phyloP scores from a whole-genome alignment of 2,329 filamentous ascomycete genomes.

The Talaromyces marneffei region DNA sequence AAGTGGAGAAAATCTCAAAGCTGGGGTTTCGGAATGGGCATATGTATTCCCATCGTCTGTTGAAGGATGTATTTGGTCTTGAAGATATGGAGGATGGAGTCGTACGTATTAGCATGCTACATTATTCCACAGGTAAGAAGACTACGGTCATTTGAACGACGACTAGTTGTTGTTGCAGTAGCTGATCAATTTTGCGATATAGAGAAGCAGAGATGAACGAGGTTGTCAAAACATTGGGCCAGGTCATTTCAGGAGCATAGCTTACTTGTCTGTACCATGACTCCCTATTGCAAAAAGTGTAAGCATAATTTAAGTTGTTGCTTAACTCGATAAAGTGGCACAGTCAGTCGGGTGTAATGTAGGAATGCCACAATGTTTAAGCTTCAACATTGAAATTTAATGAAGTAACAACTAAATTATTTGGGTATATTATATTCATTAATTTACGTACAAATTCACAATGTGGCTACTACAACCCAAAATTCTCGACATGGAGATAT shows the following conservation, averaged over 20 bases:
- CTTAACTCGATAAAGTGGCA: no score
- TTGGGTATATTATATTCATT: not conserved
- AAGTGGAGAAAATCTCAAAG: not conserved
- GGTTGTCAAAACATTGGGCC: not conserved
- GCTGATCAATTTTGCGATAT: not conserved
- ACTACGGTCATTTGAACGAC: not conserved
- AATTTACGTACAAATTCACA: not conserved
- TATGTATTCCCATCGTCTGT: not conserved
- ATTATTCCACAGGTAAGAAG: not conserved
- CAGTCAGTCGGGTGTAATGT: no score
- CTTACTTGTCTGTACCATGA: not conserved
- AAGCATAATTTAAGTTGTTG: no score
- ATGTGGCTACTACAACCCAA: slow-evolving; percentile 8
- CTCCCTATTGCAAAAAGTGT: no score
- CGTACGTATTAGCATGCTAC: not conserved
- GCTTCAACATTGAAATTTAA: no score
- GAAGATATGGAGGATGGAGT: not conserved
- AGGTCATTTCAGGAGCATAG: not conserved
- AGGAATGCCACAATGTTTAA: no score
- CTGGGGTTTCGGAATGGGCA: not conserved
- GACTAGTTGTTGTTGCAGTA: not conserved
- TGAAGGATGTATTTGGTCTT: not conserved
- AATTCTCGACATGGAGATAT: slow-evolving; percentile 51
- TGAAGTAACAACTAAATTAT: no score
- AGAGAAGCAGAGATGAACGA: not conserved